Conservation (phyloP, 257 asterid genomes). For the Echites panduratus region DNA sequence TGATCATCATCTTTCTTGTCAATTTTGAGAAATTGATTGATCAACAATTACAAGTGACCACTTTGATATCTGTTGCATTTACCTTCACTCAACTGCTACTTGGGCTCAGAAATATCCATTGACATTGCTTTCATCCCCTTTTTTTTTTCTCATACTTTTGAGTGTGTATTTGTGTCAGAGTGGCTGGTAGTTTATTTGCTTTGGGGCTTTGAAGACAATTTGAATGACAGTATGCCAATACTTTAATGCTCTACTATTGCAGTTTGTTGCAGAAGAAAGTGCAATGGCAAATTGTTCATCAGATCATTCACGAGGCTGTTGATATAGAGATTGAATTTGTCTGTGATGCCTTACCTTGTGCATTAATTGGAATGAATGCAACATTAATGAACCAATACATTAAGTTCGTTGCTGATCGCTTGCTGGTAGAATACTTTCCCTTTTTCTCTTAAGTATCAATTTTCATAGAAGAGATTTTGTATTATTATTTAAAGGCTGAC, state of each 20-base stretch:
- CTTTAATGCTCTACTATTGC: constrained; percentile 15
- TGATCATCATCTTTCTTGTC: not conserved
- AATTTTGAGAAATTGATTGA: not conserved
- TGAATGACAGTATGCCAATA: not conserved
- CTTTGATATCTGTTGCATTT: not conserved
- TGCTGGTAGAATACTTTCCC: constrained; percentile 43
- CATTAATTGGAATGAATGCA: constrained; percentile 72
- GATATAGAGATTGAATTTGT: constrained; percentile 71
- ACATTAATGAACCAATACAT: constrained; percentile 60
- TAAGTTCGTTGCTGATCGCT: constrained; percentile 66
- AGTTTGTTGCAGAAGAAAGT: constrained; percentile 54
- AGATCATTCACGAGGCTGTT: constrained; percentile 73
- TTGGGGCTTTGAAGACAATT: not conserved
- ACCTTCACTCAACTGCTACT: not conserved
- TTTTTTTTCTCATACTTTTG: not conserved
- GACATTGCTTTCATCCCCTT: not conserved
- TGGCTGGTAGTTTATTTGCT: not conserved
- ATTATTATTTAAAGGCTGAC: not conserved
- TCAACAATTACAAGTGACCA: not conserved
- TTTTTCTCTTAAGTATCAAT: not conserved
- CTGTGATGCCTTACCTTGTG: constrained; percentile 84
- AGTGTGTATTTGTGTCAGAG: not conserved
- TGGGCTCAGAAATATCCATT: not conserved
- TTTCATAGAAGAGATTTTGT: not conserved
- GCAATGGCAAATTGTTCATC: constrained; percentile 46